Evolutionary conservation across 2,329 filamentous ascomycete genomes (phyloP).

Genomic region (Colletotrichum sp.): DNA sequence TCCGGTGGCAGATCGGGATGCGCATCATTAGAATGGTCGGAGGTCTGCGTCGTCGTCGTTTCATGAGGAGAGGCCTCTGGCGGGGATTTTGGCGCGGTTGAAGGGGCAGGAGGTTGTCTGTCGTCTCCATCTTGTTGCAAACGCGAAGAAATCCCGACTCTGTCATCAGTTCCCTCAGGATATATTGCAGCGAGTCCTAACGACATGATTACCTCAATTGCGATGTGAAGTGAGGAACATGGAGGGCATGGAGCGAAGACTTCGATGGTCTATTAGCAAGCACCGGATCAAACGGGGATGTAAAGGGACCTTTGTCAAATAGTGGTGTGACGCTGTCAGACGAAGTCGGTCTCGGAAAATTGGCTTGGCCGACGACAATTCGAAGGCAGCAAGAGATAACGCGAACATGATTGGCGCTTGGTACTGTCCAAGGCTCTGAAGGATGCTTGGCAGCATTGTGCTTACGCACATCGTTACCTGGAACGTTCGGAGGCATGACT

Average conservation of each 20-base stretch:
- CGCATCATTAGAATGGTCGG: not conserved
- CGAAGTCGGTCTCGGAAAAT: not conserved
- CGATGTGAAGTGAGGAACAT: not conserved
- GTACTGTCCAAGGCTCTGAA: not conserved
- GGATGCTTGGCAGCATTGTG: not conserved
- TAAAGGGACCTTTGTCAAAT: not conserved
- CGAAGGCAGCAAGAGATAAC: not conserved
- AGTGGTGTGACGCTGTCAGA: not conserved
- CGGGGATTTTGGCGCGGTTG: not conserved
- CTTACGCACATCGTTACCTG: not conserved
- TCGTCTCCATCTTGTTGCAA: not conserved
- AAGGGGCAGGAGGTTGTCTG: not conserved
- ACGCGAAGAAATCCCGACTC: not conserved
- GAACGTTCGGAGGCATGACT: not conserved
- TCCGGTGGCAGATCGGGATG: not conserved
- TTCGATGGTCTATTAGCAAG: not conserved
- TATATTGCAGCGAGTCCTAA: not conserved
- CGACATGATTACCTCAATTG: not conserved
- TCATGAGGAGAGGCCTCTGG: not conserved
- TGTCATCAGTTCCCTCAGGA: not conserved
- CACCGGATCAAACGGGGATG: not conserved
- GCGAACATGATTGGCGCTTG: not conserved
- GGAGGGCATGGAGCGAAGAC: rapidly evolving
- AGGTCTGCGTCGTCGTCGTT: not conserved
- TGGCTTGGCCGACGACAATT: not conserved